These are phyloP conservation scores for Suhomyces emberorum DNA, from an alignment of 805 yeast genomes.

Conservation along the genomic window DNA sequence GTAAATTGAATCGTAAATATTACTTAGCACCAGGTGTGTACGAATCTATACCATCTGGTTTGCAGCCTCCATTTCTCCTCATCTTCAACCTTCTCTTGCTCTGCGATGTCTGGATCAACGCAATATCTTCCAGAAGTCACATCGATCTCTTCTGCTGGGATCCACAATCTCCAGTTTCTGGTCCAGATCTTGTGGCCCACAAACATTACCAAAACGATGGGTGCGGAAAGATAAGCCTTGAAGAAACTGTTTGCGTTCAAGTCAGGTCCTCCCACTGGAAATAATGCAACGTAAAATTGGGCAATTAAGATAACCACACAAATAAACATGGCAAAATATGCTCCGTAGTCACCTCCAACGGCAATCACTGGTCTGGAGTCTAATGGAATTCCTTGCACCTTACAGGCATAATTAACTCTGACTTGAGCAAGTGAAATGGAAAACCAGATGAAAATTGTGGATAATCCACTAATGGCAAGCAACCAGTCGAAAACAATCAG, in stretches of 20 bases:
- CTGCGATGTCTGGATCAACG: constrained; percentile 47
- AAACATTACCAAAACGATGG: constrained; percentile 18
- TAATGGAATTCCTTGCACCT: constrained; percentile 44
- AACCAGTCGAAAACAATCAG: constrained; percentile 68
- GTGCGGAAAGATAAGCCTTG: constrained; percentile 21
- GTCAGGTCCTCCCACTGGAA: constrained; percentile 31
- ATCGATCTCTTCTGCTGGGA: constrained; percentile 10
- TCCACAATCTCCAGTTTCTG: constrained; percentile 16
- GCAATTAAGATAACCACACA: constrained; percentile 35
- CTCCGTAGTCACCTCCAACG: constrained; percentile 36
- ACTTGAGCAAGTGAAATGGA: constrained; percentile 65
- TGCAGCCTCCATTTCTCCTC: constrained; percentile 27
- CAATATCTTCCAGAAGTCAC: constrained; percentile 17
- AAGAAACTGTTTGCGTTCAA: constrained; percentile 15
- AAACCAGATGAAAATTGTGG: constrained; percentile 79
- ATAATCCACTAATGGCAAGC: constrained; percentile 70
- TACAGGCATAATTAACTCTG: constrained; percentile 58
- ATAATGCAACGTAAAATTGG: constrained; percentile 39
- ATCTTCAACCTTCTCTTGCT: constrained; percentile 36
- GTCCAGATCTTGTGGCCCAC: constrained; percentile 24
- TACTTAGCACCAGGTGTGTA: constrained; percentile 35
- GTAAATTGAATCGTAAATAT: too few species aligned
- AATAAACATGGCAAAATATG: constrained; percentile 29
- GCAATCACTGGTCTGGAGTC: constrained; percentile 34
- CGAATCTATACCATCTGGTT: constrained; percentile 30